Evolutionary conservation across 768 basidiomycete genomes (phyloP).

Genomic region (Kwoniella heveanensis): DNA sequence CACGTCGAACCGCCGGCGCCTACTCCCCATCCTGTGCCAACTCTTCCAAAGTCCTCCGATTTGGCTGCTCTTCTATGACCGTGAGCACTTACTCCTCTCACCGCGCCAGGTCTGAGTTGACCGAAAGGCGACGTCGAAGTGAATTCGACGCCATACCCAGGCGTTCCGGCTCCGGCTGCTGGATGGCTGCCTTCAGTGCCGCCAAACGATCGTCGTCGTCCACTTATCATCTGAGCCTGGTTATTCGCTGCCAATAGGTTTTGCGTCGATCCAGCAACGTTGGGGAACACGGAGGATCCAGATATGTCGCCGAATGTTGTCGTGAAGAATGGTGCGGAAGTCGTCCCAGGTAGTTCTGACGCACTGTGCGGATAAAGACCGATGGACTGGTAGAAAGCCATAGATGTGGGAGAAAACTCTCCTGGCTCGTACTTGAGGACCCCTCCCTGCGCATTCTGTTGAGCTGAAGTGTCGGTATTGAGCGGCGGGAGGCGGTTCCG

Average conservation of each 20-base stretch:
- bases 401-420: slow-evolving; percentile 46
- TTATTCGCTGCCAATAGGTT: slow-evolving; percentile 11
- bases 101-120: slow-evolving; percentile 7
- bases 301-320: slow-evolving; percentile 33
- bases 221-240: not conserved
- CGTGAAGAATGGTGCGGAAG: slow-evolving; percentile 38
- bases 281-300: slow-evolving; percentile 5
- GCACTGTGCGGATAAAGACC: slow-evolving; percentile 29
- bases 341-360: slow-evolving; percentile 32
- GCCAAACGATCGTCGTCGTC: slow-evolving; percentile 32
- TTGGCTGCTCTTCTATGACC: slow-evolving; percentile 63
- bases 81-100: slow-evolving; percentile 39
- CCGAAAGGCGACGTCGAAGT: slow-evolving; percentile 14
- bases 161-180: slow-evolving; percentile 49
- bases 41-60: slow-evolving; percentile 64
- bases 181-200: slow-evolving; percentile 38
- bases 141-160: slow-evolving; percentile 48
- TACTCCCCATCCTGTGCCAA: slow-evolving; percentile 43
- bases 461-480: slow-evolving; percentile 22
- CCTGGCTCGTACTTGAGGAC: slow-evolving; percentile 41
- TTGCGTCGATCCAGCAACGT: slow-evolving; percentile 22
- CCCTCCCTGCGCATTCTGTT: slow-evolving; percentile 11
- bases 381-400: slow-evolving; percentile 47
- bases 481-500: slow-evolving; percentile 25
- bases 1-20: slow-evolving; percentile 49